A percentile compares a stretch with the other conserved stretches of the same genome.
Conservation (phyloP, 2,329 filamentous ascomycete species). For the Pseudogymnoascus sp. region DNA sequence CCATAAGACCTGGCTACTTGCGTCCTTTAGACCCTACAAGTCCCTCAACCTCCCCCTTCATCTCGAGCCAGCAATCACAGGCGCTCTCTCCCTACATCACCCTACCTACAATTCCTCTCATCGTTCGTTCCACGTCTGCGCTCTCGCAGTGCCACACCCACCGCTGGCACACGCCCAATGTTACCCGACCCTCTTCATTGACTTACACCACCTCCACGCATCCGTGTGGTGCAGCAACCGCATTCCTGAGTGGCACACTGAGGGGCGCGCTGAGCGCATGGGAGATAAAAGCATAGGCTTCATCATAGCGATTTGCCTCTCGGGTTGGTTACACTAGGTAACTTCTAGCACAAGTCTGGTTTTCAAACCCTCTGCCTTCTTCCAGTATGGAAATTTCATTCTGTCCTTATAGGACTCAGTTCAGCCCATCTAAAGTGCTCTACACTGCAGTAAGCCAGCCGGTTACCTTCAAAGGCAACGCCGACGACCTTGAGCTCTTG, state of each 20-base stretch:
- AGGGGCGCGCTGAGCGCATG: background rate
- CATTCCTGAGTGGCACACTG: background rate
- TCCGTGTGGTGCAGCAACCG: background rate
- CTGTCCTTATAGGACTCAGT: constrained; percentile 25
- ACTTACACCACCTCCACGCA: constrained; percentile 4
- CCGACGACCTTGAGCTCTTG: background rate
- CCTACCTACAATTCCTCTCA: background rate
- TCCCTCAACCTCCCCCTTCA: background rate
- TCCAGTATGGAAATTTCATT: constrained; percentile 26
- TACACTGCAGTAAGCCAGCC: constrained; percentile 14
- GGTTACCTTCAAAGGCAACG: constrained; percentile 19
- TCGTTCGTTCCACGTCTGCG: background rate
- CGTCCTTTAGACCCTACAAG: constrained; percentile 1
- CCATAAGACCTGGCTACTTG: constrained; percentile 4
- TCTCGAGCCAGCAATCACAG: constrained; percentile 1
- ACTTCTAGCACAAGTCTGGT: constrained; percentile 5
- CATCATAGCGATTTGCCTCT: background rate
- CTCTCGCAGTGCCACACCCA: background rate
- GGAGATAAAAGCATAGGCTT: constrained; percentile 3
- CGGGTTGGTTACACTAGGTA: constrained; percentile 2
- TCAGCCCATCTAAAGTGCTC: constrained; percentile 11
- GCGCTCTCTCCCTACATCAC: background rate
- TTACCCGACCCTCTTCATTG: constrained; percentile 3
- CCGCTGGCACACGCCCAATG: constrained; percentile 2
- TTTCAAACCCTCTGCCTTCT: background rate